Percentiles rank a stretch among this genome's conserved stretches.
Evolutionary conservation across 176 grass and related monocot genomes (phyloP).

Genomic region (barley (Hordeum vulgare)): DNA sequence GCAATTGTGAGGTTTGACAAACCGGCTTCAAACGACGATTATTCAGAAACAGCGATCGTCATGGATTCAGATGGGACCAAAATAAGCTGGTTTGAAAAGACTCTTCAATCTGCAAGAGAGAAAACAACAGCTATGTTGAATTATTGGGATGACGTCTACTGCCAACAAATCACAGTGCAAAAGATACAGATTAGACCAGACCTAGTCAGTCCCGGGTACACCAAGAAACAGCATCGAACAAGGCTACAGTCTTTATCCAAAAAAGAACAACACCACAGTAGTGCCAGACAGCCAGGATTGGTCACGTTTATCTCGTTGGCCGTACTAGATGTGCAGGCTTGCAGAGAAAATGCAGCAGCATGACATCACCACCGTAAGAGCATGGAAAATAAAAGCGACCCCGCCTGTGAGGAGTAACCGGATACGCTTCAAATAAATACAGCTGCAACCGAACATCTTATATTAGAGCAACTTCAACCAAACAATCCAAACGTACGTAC

Average conservation of each 20-base stretch:
- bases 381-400: too few relatives aligned
- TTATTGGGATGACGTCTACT: not conserved
- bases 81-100: not conserved
- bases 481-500: too few relatives aligned
- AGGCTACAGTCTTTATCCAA: too few relatives aligned
- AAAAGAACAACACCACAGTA: not conserved
- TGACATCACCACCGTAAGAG: too few relatives aligned
- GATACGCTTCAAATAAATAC: too few relatives aligned
- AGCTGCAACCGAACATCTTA: too few relatives aligned
- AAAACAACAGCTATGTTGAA: not conserved
- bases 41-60: not conserved
- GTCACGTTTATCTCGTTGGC: slow-evolving; percentile 6
- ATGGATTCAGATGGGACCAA: not conserved
- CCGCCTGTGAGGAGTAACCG: too few relatives aligned
- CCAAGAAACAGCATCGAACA: not conserved
- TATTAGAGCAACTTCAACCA: too few relatives aligned
- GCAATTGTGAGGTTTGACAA: not conserved
- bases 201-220: not conserved
- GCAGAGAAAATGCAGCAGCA: not conserved
- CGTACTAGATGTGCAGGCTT: not conserved
- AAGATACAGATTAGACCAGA: not conserved
- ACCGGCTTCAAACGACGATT: not conserved
- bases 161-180: not conserved
- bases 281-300: not conserved
- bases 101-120: not conserved